Percentiles rank a stretch among this genome's conserved stretches.
These are phyloP conservation scores for Ustilago shanxiensis DNA, from an alignment of 1,284 basidiomycete genomes.

Conservation along the genomic window DNA sequence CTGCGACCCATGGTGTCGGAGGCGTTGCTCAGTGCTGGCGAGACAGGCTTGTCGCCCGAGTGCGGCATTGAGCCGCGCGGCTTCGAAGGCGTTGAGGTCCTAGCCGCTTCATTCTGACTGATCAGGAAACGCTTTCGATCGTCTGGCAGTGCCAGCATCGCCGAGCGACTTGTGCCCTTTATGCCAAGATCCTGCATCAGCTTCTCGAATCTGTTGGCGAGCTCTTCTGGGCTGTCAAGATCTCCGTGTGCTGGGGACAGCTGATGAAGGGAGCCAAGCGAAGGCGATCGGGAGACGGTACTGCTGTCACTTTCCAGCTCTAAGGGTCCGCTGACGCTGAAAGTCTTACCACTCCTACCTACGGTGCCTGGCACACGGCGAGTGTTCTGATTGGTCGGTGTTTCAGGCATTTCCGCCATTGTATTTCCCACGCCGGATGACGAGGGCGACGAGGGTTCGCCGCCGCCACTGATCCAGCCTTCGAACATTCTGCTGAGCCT, in stretches of 20 bases:
- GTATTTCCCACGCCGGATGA: conserved; percentile 8
- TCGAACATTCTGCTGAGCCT: conserved; percentile 63
- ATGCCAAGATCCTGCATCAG: conserved; percentile 73
- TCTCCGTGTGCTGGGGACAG: conserved; percentile 26
- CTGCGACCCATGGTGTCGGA: conserved; percentile 52
- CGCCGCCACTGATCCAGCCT: conserved; percentile 54
- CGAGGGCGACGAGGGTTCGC: conserved; percentile 32
- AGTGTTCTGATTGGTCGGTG: conserved; percentile 24
- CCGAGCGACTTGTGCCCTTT: conserved; percentile 78
- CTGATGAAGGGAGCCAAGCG: conserved; percentile 29
- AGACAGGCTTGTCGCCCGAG: conserved; percentile 72
- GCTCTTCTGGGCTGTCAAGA: conserved; percentile 36
- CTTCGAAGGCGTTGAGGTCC: conserved; percentile 36
- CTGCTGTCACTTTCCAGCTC: conserved; percentile 53
- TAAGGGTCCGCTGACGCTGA: conserved; percentile 59
- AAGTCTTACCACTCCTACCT: conserved; percentile 41
- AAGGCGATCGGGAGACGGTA: conserved; percentile 34
- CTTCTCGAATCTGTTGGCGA: conserved; percentile 46
- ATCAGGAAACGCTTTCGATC: conserved; percentile 81
- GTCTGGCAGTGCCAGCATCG: conserved; percentile 77
- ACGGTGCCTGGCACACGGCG: conserved; percentile 35
- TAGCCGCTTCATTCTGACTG: conserved; percentile 57
- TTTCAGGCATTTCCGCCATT: conserved; percentile 26
- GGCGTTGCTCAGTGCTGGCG: conserved; percentile 77
- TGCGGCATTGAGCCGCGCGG: conserved; percentile 10